Conservation (phyloP, 176 grass and related monocot species). For the Carex cristatella region DNA sequence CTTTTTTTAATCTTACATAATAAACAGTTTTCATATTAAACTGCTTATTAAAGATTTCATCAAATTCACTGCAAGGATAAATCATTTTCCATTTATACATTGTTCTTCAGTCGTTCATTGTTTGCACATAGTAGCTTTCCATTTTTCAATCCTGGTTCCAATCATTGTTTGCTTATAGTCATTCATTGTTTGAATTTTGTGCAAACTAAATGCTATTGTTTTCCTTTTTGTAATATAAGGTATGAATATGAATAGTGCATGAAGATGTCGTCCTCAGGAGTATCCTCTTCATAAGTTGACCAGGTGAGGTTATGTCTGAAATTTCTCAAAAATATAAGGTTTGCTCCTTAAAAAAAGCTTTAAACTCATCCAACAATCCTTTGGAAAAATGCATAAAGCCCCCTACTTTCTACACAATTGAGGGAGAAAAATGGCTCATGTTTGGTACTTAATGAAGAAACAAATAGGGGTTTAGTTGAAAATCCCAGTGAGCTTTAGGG, state of each 20-base stretch:
- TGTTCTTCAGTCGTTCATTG: neutral
- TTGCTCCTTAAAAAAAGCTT: neutral
- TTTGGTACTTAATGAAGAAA: neutral
- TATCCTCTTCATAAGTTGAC: constrained; percentile 5
- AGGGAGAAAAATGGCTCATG: too few relatives aligned
- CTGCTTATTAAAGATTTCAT: neutral
- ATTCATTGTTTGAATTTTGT: neutral
- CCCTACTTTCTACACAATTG: neutral
- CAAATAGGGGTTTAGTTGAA: neutral
- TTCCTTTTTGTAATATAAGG: neutral
- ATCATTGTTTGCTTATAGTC: neutral
- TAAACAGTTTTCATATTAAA: neutral
- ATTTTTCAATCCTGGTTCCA: too few relatives aligned
- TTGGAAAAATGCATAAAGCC: neutral
- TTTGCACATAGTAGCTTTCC: neutral
- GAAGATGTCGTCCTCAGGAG: neutral
- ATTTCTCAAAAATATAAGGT: neutral
- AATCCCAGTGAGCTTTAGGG: neutral
- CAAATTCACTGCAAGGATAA: neutral
- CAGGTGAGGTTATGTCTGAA: neutral
- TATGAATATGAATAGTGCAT: neutral
- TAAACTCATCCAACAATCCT: neutral
- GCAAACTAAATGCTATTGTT: neutral
- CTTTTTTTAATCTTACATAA: neutral
- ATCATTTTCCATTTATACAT: neutral